Evolutionary conservation across 345 rosid species (phyloP).

Genomic region (Litchi chinensis): DNA sequence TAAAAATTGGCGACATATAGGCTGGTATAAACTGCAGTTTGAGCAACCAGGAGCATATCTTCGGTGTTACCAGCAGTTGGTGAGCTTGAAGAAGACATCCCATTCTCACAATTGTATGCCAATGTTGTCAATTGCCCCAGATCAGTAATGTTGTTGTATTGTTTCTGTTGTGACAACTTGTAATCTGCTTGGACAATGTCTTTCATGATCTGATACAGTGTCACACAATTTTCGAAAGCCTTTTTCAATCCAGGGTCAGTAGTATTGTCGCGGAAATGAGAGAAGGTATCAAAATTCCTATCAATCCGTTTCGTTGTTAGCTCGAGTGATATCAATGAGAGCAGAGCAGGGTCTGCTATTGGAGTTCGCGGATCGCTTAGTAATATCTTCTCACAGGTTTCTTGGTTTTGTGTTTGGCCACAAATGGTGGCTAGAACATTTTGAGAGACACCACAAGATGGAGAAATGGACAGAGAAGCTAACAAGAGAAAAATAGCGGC

Average conservation of each 20-base stretch:
- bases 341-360: constrained; percentile 29
- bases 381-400: constrained; percentile 20
- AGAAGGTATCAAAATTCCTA: background rate
- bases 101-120: constrained; percentile 32
- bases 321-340: constrained; percentile 30
- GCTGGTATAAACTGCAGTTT: constrained; percentile 24
- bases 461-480: background rate
- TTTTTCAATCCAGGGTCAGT: background rate
- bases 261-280: background rate
- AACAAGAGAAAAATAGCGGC: background rate
- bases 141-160: constrained; percentile 21
- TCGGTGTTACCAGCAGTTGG: constrained; percentile 21
- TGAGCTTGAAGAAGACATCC: constrained; percentile 13
- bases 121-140: constrained; percentile 10
- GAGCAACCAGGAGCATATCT: constrained; percentile 34
- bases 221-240: constrained; percentile 11
- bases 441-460: constrained; percentile 17
- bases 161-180: constrained; percentile 18
- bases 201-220: constrained; percentile 15
- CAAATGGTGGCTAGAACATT: constrained; percentile 24
- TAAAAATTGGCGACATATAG: constrained; percentile 13
- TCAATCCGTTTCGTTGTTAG: constrained; percentile 13
- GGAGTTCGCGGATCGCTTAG: constrained; percentile 21
- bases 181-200: constrained; percentile 12
- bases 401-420: constrained; percentile 30